Evolutionary conservation across 305 asterid species (phyloP).

Genomic region (Solanum hybrid): DNA sequence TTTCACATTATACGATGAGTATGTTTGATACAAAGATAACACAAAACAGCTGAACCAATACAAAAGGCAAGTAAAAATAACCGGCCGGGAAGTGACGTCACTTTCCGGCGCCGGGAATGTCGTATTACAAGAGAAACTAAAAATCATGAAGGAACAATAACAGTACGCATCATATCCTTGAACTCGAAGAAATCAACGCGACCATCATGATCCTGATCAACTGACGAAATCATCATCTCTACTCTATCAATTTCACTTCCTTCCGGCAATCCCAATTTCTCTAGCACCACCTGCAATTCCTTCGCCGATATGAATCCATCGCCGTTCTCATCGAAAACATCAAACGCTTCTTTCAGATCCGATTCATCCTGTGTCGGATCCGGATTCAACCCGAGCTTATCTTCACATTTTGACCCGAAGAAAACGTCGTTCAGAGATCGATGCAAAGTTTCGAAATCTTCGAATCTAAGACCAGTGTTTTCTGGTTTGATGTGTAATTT

Average conservation of each 20-base stretch:
- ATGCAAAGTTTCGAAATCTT: slow-evolving; percentile 43
- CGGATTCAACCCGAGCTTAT: slow-evolving; percentile 1
- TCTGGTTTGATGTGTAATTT: slow-evolving; percentile 29
- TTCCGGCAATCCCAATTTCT: slow-evolving; percentile 41
- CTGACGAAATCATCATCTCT: slow-evolving; percentile 49
- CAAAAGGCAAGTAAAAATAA: not conserved
- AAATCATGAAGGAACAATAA: slow-evolving; percentile 23
- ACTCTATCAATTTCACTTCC: slow-evolving; percentile 37
- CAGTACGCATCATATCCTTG: slow-evolving; percentile 55
- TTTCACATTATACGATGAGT: not conserved
- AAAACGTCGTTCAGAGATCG: slow-evolving; percentile 32
- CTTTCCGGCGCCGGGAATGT: not conserved
- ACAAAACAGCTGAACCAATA: not conserved
- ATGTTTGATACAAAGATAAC: not conserved
- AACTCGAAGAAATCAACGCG: slow-evolving; percentile 54
- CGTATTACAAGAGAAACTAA: not conserved
- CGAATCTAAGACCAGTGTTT: slow-evolving; percentile 29
- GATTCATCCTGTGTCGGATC: slow-evolving; percentile 19
- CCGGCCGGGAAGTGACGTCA: not conserved
- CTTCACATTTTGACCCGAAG: slow-evolving; percentile 10
- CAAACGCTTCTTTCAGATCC: slow-evolving; percentile 47
- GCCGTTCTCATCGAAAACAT: slow-evolving; percentile 52
- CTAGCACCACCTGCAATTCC: slow-evolving; percentile 41
- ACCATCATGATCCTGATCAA: slow-evolving; percentile 46
- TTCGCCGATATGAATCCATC: slow-evolving; percentile 50